These are phyloP conservation scores for Quercus suber DNA, from an alignment of 306 rosid species.

Conservation along the genomic window DNA sequence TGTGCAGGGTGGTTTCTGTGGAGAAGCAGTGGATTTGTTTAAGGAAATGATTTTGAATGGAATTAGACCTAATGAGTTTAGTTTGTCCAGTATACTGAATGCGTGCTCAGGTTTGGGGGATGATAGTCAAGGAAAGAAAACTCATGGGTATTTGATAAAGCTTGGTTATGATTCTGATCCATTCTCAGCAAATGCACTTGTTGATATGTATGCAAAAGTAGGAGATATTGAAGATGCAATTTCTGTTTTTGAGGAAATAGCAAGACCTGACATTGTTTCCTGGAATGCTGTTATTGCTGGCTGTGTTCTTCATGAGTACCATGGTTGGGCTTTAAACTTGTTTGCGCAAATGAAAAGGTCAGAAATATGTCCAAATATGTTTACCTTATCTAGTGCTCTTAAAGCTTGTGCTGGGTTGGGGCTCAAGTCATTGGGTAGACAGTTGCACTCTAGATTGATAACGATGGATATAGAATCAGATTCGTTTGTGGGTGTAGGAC, in stretches of 20 bases:
- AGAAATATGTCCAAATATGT: constrained; percentile 55
- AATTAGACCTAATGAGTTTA: constrained; percentile 69
- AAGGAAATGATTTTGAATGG: constrained; percentile 62
- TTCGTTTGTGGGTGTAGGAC: constrained; percentile 62
- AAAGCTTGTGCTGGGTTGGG: constrained; percentile 70
- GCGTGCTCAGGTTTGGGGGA: constrained; percentile 62
- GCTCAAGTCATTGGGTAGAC: constrained; percentile 63
- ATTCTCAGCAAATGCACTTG: constrained; percentile 75
- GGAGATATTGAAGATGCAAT: constrained; percentile 51
- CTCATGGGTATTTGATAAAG: constrained; percentile 61
- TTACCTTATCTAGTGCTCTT: constrained; percentile 73
- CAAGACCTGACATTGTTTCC: constrained; percentile 66
- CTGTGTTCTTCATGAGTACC: constrained; percentile 64
- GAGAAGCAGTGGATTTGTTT: constrained; percentile 62
- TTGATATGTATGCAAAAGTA: constrained; percentile 82
- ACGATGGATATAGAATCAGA: constrained; percentile 63
- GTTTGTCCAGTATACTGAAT: constrained; percentile 68
- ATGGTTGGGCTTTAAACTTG: constrained; percentile 50
- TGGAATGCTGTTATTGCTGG: constrained; percentile 94
- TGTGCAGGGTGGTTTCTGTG: constrained; percentile 45
- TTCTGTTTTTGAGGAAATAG: constrained; percentile 53
- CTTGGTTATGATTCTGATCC: constrained; percentile 65
- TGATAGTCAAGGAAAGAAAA: constrained; percentile 43
- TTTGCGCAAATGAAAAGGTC: constrained; percentile 50
- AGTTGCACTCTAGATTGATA: constrained; percentile 64